phyloP scores from a whole-genome alignment of 2,329 filamentous ascomycete genomes.

The Diplodia intermedia region DNA sequence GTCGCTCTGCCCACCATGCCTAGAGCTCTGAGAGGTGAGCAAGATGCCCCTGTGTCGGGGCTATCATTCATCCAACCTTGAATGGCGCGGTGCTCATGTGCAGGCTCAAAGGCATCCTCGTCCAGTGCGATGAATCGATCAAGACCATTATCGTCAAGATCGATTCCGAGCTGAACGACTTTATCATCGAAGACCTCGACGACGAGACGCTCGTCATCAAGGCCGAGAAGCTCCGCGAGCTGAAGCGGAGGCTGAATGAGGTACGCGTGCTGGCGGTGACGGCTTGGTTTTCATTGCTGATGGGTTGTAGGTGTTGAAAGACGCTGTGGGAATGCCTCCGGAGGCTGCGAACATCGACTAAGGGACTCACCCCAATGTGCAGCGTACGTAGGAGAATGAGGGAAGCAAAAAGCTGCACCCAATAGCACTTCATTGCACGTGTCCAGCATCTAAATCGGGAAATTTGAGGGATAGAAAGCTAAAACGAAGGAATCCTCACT shows the following conservation, averaged over 20 bases:
- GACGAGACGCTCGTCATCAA: conserved; percentile 78
- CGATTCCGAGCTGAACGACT: conserved; percentile 70
- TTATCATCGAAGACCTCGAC: conserved; percentile 81
- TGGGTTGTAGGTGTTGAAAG: conserved; percentile 44
- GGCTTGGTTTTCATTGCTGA: conserved; percentile 10
- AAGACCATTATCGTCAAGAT: conserved; percentile 84
- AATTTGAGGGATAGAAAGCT: not conserved
- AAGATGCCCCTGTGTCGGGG: not conserved
- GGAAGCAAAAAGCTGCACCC: not conserved
- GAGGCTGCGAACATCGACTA: conserved; percentile 19
- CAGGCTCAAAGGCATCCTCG: conserved; percentile 65
- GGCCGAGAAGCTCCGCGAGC: conserved; percentile 70
- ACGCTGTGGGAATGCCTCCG: conserved; percentile 41
- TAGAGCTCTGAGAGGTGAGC: conserved; percentile 63
- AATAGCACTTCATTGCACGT: not conserved
- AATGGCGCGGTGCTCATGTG: conserved; percentile 12
- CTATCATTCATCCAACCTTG: conserved; percentile 16
- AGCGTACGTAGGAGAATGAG: not conserved
- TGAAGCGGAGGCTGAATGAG: conserved; percentile 73
- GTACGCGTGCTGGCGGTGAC: conserved; percentile 51
- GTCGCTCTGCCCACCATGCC: conserved; percentile 53
- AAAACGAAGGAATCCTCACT: conserved; percentile 6
- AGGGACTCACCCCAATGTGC: not conserved
- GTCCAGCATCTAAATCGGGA: not conserved
- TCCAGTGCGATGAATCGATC: conserved; percentile 86